Evolutionary conservation across 306 rosid genomes (phyloP).

Genomic region (Cicer judaicum): DNA sequence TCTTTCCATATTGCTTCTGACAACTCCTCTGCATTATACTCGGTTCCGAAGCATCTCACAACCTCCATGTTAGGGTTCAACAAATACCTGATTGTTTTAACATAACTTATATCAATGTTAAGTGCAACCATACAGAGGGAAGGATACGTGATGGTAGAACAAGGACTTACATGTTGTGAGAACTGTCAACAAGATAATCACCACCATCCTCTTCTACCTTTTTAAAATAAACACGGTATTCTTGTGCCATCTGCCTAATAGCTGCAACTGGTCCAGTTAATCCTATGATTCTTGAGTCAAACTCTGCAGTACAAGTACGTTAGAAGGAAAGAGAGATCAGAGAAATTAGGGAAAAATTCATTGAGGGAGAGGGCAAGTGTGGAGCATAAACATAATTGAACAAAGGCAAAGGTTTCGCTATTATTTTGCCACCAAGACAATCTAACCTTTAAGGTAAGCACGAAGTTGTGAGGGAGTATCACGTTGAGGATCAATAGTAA

Average conservation of each 20-base stretch:
- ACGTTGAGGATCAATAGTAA: constrained; percentile 90
- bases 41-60: constrained; percentile 79
- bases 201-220: constrained; percentile 84
- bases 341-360: constrained; percentile 19
- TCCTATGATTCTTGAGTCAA: constrained; percentile 76
- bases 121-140: constrained; percentile 30
- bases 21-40: constrained; percentile 76
- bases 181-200: constrained; percentile 89
- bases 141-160: constrained; percentile 12
- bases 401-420: constrained; percentile 7
- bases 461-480: constrained; percentile 78
- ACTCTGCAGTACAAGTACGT: constrained; percentile 60
- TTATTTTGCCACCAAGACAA: constrained; percentile 29
- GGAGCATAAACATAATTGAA: constrained; percentile 5
- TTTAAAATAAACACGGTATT: constrained; percentile 76
- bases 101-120: constrained; percentile 30
- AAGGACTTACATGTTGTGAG: constrained; percentile 79
- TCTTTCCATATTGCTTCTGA: constrained; percentile 65
- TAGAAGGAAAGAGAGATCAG: constrained; percentile 22
- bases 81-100: constrained; percentile 73
- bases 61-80: constrained; percentile 85
- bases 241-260: constrained; percentile 89
- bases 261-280: constrained; percentile 80
- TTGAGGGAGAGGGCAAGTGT: neutral
- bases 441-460: constrained; percentile 83